Percentiles rank a stretch among this genome's conserved stretches.
Conservation (phyloP, 495 filamentous ascomycete genomes). For the Daldinia concentrica region DNA sequence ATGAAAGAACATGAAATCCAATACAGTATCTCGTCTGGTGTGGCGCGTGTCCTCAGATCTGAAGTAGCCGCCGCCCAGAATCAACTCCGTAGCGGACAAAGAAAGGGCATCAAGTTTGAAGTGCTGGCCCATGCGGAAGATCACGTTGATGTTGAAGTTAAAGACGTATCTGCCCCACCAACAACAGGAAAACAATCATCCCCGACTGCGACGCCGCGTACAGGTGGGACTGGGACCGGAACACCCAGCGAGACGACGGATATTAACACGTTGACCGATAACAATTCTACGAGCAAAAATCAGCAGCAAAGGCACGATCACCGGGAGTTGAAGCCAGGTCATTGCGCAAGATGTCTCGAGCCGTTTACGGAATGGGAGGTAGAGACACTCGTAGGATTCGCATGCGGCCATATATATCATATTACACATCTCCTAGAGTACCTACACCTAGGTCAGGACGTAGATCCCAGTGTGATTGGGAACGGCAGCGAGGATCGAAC, state of each 20-base stretch:
- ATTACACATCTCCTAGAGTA: constrained; percentile 75
- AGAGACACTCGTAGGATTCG: constrained; percentile 87
- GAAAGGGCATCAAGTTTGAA: constrained; percentile 88
- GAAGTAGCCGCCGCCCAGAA: constrained; percentile 89
- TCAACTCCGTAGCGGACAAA: constrained; percentile 75
- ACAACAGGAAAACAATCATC: constrained; percentile 25
- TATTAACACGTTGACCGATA: constrained; percentile 46
- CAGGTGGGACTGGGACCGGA: constrained; percentile 47
- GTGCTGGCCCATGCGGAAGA: constrained; percentile 60
- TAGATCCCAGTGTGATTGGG: constrained; percentile 45
- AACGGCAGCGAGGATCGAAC: constrained; percentile 53
- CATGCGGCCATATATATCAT: constrained; percentile 92
- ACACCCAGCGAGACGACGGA: constrained; percentile 38
- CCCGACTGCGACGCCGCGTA: constrained; percentile 43
- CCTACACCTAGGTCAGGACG: constrained; percentile 52
- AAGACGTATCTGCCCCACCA: constrained; percentile 35
- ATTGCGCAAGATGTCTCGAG: constrained; percentile 71
- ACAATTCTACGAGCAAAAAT: constrained; percentile 4
- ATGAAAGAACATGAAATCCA: constrained; percentile 95
- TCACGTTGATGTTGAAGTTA: constrained; percentile 52
- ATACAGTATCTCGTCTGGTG: constrained; percentile 86
- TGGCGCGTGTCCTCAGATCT: constrained; percentile 82
- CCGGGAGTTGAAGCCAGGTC: constrained; percentile 53
- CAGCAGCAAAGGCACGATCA: constrained; percentile 33
- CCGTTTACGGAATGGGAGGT: constrained; percentile 68